Evolutionary conservation across 2,329 filamentous ascomycete genomes (phyloP), one percentile per base, ranked within the genome.

Genomic region (Penicillium sp.): DNA sequence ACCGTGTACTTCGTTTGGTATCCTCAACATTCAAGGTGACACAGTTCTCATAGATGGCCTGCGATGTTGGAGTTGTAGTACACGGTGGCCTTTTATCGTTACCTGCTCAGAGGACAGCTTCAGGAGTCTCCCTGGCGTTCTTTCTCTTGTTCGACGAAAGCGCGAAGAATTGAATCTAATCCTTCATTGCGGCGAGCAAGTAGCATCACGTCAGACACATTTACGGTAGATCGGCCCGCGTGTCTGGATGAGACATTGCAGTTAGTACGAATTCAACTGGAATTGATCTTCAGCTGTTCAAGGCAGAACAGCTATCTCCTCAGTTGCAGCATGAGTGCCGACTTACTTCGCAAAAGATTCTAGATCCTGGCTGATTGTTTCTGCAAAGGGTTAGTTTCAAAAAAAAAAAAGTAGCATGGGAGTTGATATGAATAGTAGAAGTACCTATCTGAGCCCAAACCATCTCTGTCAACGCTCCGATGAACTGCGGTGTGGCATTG

Each of bases 401-500:
- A n/a, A 1, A 9, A 11, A 7, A 2, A 7, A 26, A 23, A 27
- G 7, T 1, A 2, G 23, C 5, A 23, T 23, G 3, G 10, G 5
- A 18, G 29, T 9, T 19, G 45, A 44, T 16, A 41, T 35, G 43
- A n/a, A 23, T 7, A 19, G 32, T 29, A 7, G 23, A 51, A 74
- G 43, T 79, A 93, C 91, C 89, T 47, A 96, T 88, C 63, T 96
- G 91, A 1, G 86, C 83, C 85, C 90, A 96, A 7, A 93, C 88
- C 72, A 96, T 83, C 72, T 96, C 91, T 0, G 90, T 94, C 67
- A 95, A 73, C 0, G 88, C 84, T 8, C 88, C 91, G 62, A 95
- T 95, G 72, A 95, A 96, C 67, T 96, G 91, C 1, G 90, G 90
- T 26, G 93, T 96, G 7, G 92, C 90, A 72, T 96, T 97, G 60